Conservation (phyloP, 2,329 filamentous ascomycete genomes). For the Ophiostoma populinum region DNA sequence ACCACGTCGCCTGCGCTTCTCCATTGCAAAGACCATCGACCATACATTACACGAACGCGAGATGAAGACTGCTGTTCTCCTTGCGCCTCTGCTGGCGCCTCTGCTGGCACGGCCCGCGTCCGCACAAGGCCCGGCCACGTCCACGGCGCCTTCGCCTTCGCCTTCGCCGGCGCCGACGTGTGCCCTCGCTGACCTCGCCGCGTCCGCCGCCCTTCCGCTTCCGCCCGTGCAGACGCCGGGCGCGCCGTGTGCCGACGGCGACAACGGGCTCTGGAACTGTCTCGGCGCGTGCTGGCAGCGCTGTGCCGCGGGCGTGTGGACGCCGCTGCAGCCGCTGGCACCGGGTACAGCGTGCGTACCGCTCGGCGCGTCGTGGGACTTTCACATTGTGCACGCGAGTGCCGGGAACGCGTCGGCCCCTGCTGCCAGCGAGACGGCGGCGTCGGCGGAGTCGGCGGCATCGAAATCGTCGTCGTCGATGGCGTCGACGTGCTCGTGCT, state of each 20-base stretch:
- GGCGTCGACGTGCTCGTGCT: not conserved
- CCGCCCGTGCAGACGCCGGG: slow-evolving; percentile 14
- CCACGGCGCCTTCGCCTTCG: no score
- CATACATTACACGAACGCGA: no score
- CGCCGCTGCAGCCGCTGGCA: slow-evolving; percentile 24
- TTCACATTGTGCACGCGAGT: slow-evolving; percentile 11
- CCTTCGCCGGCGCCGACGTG: not conserved
- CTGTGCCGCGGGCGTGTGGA: slow-evolving; percentile 31
- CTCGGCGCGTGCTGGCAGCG: slow-evolving; percentile 31
- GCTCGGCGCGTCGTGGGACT: slow-evolving; percentile 23
- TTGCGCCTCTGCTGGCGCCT: no score
- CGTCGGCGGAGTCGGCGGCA: no score
- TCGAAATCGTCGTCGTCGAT: not conserved
- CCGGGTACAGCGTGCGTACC: slow-evolving; percentile 29
- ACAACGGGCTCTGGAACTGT: slow-evolving; percentile 38
- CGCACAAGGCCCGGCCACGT: no score
- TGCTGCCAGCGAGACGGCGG: no score
- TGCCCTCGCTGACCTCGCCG: not conserved
- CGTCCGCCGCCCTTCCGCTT: not conserved
- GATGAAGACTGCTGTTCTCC: no score
- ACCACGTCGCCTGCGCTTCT: no score
- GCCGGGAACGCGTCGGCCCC: not conserved
- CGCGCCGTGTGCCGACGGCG: slow-evolving; percentile 20
- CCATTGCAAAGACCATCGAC: no score
- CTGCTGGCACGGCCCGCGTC: no score